These are phyloP conservation scores for Exophiala phaeomuriformis DNA, from an alignment of 2,329 filamentous ascomycete genomes.

Conservation along the genomic window DNA sequence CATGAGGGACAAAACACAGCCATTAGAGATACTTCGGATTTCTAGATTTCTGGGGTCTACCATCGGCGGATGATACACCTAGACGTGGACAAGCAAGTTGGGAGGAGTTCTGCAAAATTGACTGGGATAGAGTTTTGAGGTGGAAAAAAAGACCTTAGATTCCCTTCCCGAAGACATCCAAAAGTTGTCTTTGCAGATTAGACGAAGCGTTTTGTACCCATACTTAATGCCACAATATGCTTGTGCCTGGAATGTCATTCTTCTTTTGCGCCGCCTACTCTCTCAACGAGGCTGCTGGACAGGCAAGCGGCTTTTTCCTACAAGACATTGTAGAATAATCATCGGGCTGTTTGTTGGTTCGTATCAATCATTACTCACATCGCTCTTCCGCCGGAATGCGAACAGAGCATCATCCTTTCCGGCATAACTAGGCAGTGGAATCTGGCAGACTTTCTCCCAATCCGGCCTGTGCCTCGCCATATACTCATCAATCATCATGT, in stretches of 20 bases:
- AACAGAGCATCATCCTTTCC: slow-evolving; percentile 71
- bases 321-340: not conserved
- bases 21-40: slow-evolving; percentile 3
- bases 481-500: slow-evolving; percentile 59
- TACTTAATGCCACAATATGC: slow-evolving; percentile 15
- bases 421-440: slow-evolving; percentile 65
- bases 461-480: slow-evolving; percentile 47
- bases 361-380: too few species aligned
- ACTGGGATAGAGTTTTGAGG: slow-evolving; percentile 4
- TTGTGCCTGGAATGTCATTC: not conserved
- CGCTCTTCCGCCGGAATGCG: slow-evolving; percentile 43
- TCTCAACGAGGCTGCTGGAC: not conserved
- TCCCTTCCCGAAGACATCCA: not conserved
- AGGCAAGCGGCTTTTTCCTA: not conserved
- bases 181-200: slow-evolving; percentile 1
- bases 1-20: not conserved
- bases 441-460: slow-evolving; percentile 56
- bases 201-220: slow-evolving; percentile 14
- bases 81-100: slow-evolving; percentile 3
- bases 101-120: not conserved
- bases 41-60: not conserved
- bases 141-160: not conserved
- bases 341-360: not conserved
- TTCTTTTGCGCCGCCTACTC: too few species aligned
- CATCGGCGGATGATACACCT: slow-evolving; percentile 5